phyloP scores from a whole-genome alignment of 2,329 filamentous ascomycete species.

The Colletotrichum noveboracense region DNA sequence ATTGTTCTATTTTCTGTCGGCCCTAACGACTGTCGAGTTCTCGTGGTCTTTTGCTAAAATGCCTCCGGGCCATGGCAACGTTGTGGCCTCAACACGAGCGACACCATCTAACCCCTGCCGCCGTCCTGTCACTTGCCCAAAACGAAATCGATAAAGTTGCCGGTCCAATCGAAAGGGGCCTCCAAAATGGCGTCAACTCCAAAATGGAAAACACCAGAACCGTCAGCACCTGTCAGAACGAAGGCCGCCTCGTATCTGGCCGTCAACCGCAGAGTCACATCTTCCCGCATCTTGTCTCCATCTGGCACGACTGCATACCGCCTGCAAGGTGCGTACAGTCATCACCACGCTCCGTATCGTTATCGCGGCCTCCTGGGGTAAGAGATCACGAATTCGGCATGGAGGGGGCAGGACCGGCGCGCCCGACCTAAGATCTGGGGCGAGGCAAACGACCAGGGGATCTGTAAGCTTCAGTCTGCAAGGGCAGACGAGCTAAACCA shows the following conservation, averaged over 20 bases:
- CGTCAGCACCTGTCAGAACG: constrained; percentile 5
- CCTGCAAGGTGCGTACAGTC: constrained; percentile 12
- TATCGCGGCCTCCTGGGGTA: not conserved
- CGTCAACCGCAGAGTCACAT: not conserved
- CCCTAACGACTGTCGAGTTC: not conserved
- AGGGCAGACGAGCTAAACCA: not conserved
- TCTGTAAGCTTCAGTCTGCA: not conserved
- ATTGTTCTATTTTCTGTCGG: not conserved
- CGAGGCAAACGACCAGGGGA: not conserved
- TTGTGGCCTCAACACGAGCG: constrained; percentile 7
- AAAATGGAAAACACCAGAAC: not conserved
- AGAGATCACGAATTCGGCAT: not conserved
- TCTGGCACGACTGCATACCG: constrained; percentile 1
- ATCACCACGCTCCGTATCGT: not conserved
- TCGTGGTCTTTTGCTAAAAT: not conserved
- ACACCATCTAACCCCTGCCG: not conserved
- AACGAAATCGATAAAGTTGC: constrained; percentile 13
- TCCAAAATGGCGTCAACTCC: not conserved
- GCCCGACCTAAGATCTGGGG: not conserved
- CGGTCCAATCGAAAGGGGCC: constrained; percentile 6
- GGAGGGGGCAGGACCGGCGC: not conserved
- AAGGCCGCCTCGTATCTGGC: constrained; percentile 16
- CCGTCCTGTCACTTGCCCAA: constrained; percentile 11
- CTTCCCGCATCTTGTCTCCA: not conserved
- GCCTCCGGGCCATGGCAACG: not conserved